Evolutionary conservation across 2,329 filamentous ascomycete genomes (phyloP), one percentile per base, ranked within the genome.

Genomic region (Paramyrothecium sp.): DNA sequence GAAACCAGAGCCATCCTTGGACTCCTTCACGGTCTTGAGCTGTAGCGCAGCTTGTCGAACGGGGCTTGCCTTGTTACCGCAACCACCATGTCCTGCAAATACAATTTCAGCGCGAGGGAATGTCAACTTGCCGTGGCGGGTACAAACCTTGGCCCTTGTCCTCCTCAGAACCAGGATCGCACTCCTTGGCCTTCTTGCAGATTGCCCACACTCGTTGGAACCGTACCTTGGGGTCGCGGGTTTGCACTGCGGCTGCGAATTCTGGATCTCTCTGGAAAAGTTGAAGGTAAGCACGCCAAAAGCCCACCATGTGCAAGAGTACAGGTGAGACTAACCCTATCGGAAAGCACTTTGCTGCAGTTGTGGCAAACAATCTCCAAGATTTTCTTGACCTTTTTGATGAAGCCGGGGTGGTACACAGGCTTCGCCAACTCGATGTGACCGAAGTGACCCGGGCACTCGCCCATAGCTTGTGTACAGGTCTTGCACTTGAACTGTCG

Each of bases 351-450:
- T 82, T 95, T 96, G 79, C 93, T 94, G 83, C 96, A 99, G 77
- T 96, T 97, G 80, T 97, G 93, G 84, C 96, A 99, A 75, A 99
- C 93, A 67, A 93, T 95, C 84, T 99, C 96, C 75, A 99, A 82
- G 68, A 99, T 87, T 83, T 98, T 99, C 84, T 99, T 99, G 78
- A 97, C 93, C 81, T 98, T 98, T 75, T 91, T 96, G 79, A 99
- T 90, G 78, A 97, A 99, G 69, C 95, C 95, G 81, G 82, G 79
- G 68, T 99, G 95, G 75, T 90, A 99, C 67, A 99, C 95, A 56
- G 96, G 95, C 72, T 92, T 93, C 47, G 95, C 93, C 65, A 99
- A 84, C 78, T 99, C 96, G 68, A 99, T 99, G 77, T 99, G 96
- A 63, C 95, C 95, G 73, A 99, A 99, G 74, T 99, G 95, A 59